Evolutionary conservation across 2,329 filamentous ascomycete species (phyloP), one percentile per base, ranked within the genome.

Genomic region (Sarocladium brachiariae): DNA sequence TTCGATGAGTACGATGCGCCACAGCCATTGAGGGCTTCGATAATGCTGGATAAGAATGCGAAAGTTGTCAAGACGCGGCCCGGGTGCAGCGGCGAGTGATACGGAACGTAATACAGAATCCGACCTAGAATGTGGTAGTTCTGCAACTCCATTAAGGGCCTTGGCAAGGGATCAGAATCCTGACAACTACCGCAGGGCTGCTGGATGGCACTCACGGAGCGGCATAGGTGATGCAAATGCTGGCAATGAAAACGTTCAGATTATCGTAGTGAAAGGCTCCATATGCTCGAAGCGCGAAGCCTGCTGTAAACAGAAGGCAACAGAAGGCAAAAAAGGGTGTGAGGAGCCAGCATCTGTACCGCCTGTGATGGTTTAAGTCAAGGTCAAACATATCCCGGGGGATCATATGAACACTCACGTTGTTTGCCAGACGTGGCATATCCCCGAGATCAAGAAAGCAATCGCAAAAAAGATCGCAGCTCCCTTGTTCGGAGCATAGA

Each of bases 91-190:
- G 79, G 80, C 0, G 80, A 71, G 51, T 77, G 70, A 58, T 82
- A 78, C 0, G 80, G 80, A 2, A 81, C 70, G 46, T 63, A 77
- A 61, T 77, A 78, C 18, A 85, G 69, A 11, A 81, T 69, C 3
- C 80, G 74, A 2, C 76, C 76, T 21, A 85, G 73, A 51, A 83
- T 73, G 56, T 81, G 74, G 62, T 84, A 84, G 58, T 84, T 82
- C 51, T 77, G 73, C 2, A 80, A 70, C 49, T 81, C 79, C 35
- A 83, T 73, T 2, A 83, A 68, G 0, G 81, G 81, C 14, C 75
- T 76, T 39, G 5, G n/a, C n/a, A n/a, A n/a, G n/a, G n/a, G n/a
- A n/a, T 30, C 7, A 7, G 27, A 13, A 30, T 30, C 7, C 27
- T 30, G 27, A 30, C n/a, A n/a, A n/a, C n/a, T n/a, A n/a, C n/a